These are phyloP conservation scores for Xylariaceae sp. DNA, from an alignment of 2,329 filamentous ascomycete genomes.

Conservation along the genomic window DNA sequence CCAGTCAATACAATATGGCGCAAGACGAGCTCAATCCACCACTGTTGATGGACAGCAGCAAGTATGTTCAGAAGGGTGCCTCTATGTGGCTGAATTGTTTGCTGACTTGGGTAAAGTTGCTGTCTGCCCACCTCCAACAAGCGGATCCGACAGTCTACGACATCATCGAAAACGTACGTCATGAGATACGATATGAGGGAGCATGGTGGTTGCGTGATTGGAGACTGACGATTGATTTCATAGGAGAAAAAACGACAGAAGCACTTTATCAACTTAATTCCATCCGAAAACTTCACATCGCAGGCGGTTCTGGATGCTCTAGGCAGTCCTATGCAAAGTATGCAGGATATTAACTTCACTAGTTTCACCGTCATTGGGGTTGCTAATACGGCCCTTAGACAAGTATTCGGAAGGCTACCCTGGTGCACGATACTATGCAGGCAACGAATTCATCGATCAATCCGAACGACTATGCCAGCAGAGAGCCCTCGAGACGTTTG, in stretches of 20 bases:
- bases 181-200: not conserved
- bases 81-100: not conserved
- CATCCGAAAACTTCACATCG: slow-evolving; percentile 93
- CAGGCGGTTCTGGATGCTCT: slow-evolving; percentile 88
- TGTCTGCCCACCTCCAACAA: slow-evolving; percentile 74
- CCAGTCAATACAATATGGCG: slow-evolving; percentile 11
- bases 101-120: slow-evolving; percentile 55
- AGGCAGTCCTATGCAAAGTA: slow-evolving; percentile 93
- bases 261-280: slow-evolving; percentile 97
- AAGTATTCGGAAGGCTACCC: slow-evolving; percentile 99
- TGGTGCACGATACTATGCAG: slow-evolving; percentile 92
- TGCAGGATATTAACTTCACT: slow-evolving; percentile 25
- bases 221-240: not conserved
- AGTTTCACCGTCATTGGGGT: no score
- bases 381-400: slow-evolving; percentile 53
- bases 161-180: slow-evolving; percentile 80
- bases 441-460: slow-evolving; percentile 93
- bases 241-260: slow-evolving; percentile 96
- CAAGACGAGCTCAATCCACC: slow-evolving; percentile 45
- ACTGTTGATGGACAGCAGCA: slow-evolving; percentile 57
- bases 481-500: slow-evolving; percentile 83
- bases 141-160: slow-evolving; percentile 84
- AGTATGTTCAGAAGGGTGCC: slow-evolving; percentile 37
- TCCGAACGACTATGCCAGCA: slow-evolving; percentile 87
- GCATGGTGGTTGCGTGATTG: no score